Evolutionary conservation across 2,329 filamentous ascomycete species (phyloP), one percentile per base, ranked within the genome.

Genomic region (Teratosphaeria epicoccoides): DNA sequence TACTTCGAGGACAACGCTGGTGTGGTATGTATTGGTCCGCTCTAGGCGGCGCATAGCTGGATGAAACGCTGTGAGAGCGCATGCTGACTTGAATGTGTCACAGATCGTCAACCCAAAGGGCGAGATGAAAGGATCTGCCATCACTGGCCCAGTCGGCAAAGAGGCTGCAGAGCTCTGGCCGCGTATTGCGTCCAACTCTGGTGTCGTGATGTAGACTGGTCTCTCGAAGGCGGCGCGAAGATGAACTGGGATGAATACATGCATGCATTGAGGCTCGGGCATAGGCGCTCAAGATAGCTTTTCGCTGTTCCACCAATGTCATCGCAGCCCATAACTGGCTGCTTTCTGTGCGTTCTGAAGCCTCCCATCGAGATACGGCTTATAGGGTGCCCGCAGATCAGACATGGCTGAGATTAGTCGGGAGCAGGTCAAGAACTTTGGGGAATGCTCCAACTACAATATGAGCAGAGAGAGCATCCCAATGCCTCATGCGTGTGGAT

Each of bases 1-100:
- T 98, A 98, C 84, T 98, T 98, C 72, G 93, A 98, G 88, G 94
- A 98, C 79, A 98, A 98, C 77, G 93, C 93, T 74, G 93, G 93
- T 84, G 93, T 98, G 70, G 87, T 91, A 78, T 75, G 87, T 52
- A 17, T 24, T 17, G 12, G 24, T 25, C n/a, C 12, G 29, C 6
- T 24, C 20, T 9, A 22, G 14, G 7, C 29, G 12, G 45, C 12
- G 17, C 46, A 25, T 24, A n/a, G 12, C 10, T 12, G 25, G 10
- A 29, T 17, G 24, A 4, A 12, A 1, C 45, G 17, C 10, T 6
- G 26, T n/a, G 43, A 22, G 43, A 29, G 24, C 11, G 44, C 43
- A 50, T 20, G 26, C 51, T 49, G 33, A 57, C 60, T 46, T 11
- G 11, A 20, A 6, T 24, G 43, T 49, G 24, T n/a, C 1, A 51